Base-by-base conservation (phyloP, 805 yeast species). In the Metschnikowia aberdeeniae region DNA sequence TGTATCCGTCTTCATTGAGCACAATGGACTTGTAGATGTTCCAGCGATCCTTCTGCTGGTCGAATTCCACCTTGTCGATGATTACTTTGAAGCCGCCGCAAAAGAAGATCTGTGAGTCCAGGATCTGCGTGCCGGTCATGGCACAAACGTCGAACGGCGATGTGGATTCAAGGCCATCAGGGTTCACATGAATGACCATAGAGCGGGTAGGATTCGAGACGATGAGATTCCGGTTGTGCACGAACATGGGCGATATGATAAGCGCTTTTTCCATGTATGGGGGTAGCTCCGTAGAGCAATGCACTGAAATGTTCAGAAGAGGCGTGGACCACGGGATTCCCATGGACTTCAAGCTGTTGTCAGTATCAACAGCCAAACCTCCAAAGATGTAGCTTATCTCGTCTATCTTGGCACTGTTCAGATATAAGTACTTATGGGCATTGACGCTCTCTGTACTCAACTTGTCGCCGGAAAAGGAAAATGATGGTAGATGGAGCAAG, bases 51-150 rank as follows among this genome's bases (percentile, higher is more conserved):
- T 54, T 43, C 2, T 56, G 52, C 5, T 56, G 55, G 6, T 53
- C 45, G 45, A 64, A 60, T 1, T 45, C 44, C 6, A 60, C 63
- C 1, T 61, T 52, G 10, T 55, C 60, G 13, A 55, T 55, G 20
- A 51, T 48, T 17, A 70, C 45, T 43, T 76, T 77, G 58, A 83
- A 77, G 0, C 93, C 95, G n/a, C 92, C 95, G 57, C 78, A 83
- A 47, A 76, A 73, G 51, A 84, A 72, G 12, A 80, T 70, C 54
- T 82, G 82, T 31, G 79, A 63, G n/a, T 72, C 67, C 4, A 86
- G 76, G 4, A 85, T 64, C 44, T 64, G 69, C 7, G 78, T 68
- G 13, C 77, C 71, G 5, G 71, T 55, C 59, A 80, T 64, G 44
- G 79, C 73, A 36, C 77, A 56, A 14, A 83, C 55, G 3, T 82